These are phyloP conservation scores for Monosporascus sp. DNA, from an alignment of 2,329 filamentous ascomycete species.

Conservation along the genomic window DNA sequence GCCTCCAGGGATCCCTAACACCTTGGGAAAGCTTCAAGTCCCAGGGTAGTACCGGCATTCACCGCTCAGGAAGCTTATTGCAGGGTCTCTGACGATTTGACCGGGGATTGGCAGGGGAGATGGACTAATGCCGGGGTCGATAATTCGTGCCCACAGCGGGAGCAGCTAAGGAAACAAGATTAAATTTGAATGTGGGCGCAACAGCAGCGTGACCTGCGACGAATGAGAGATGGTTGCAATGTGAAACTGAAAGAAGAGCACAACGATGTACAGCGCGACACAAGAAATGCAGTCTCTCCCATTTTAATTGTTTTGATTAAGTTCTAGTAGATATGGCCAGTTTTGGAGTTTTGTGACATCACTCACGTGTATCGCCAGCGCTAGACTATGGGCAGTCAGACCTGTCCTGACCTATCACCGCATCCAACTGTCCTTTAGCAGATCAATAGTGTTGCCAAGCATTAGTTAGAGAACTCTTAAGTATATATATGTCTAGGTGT, in stretches of 20 bases:
- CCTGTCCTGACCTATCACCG: background rate
- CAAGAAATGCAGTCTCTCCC: too few relatives aligned
- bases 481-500: too few relatives aligned
- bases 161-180: background rate
- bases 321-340: too few relatives aligned
- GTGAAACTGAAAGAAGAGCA: too few relatives aligned
- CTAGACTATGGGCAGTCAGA: background rate
- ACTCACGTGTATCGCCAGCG: background rate
- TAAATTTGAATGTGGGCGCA: background rate
- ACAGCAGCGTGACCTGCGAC: too few relatives aligned
- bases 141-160: background rate
- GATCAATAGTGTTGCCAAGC: background rate
- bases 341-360: too few relatives aligned
- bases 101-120: too few relatives aligned
- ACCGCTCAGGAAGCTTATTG: background rate
- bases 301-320: too few relatives aligned
- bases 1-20: background rate
- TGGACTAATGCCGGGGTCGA: background rate
- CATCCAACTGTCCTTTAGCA: background rate
- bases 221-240: too few relatives aligned
- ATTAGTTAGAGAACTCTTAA: background rate
- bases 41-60: background rate
- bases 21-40: background rate
- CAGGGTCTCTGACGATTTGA: background rate
- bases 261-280: too few relatives aligned